Conservation (phyloP, 257 asterid species). For the Przewalskia tangutica region DNA sequence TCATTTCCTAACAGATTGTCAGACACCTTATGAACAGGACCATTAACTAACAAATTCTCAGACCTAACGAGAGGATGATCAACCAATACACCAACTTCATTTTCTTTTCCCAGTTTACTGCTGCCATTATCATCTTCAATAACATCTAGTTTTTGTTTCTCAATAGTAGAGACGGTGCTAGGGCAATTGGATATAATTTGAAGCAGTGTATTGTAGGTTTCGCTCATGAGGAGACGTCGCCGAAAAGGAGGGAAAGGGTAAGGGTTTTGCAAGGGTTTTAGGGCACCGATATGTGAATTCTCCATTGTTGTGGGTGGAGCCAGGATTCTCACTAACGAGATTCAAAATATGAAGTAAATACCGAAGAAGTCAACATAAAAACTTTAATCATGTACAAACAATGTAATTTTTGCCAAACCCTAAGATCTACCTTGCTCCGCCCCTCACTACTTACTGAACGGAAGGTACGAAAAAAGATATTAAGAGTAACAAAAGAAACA, state of each 20-base stretch:
- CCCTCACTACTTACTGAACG: too few relatives aligned
- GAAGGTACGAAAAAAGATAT: too few relatives aligned
- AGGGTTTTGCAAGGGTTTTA: slow-evolving; percentile 19
- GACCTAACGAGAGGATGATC: slow-evolving; percentile 12
- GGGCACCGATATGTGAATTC: slow-evolving; percentile 21
- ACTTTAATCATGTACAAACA: too few relatives aligned
- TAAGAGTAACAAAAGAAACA: too few relatives aligned
- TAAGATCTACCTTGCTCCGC: too few relatives aligned
- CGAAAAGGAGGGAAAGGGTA: slow-evolving; percentile 17
- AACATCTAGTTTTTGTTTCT: slow-evolving; percentile 10
- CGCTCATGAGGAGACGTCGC: slow-evolving; percentile 61
- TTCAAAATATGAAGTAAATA: too few relatives aligned
- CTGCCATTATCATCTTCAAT: slow-evolving; percentile 17
- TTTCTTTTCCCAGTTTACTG: slow-evolving; percentile 16
- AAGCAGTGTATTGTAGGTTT: slow-evolving; percentile 33
- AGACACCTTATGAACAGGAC: neutral
- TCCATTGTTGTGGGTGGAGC: slow-evolving; percentile 17
- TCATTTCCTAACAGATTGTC: slow-evolving; percentile 5
- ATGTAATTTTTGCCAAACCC: too few relatives aligned
- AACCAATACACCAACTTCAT: slow-evolving; percentile 10
- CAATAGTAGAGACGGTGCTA: slow-evolving; percentile 6
- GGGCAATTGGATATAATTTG: slow-evolving; percentile 33
- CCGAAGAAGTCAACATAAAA: too few relatives aligned
- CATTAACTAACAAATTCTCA: slow-evolving; percentile 16
- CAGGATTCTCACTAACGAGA: too few relatives aligned